A percentile compares a stretch with the other conserved stretches of the same genome.
Conservation (phyloP, 2,329 filamentous ascomycete species). For the Myriosclerotinia duriaeana region DNA sequence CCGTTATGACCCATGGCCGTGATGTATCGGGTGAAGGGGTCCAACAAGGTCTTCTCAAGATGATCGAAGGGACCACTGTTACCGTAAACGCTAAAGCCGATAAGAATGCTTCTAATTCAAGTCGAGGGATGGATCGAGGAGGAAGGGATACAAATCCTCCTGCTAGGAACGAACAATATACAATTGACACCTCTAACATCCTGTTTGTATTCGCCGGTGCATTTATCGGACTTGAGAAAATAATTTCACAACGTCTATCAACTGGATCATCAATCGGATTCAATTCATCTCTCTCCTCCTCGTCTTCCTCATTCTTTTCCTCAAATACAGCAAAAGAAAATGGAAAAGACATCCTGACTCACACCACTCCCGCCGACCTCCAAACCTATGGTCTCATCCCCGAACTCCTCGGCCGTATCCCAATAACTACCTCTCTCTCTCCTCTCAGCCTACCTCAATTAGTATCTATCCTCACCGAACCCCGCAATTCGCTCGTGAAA, state of each 20-base stretch:
- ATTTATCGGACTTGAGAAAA: slow-evolving; percentile 88
- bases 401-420: slow-evolving; percentile 92
- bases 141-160: slow-evolving; percentile 27
- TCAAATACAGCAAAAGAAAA: slow-evolving; percentile 46
- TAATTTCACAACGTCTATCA: slow-evolving; percentile 81
- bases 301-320: slow-evolving; percentile 3
- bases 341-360: slow-evolving; percentile 40
- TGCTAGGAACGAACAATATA: slow-evolving; percentile 51
- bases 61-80: slow-evolving; percentile 92
- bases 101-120: slow-evolving; percentile 24
- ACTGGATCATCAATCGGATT: slow-evolving; percentile 85
- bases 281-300: slow-evolving; percentile 71
- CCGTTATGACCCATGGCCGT: slow-evolving; percentile 73
- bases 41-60: slow-evolving; percentile 91
- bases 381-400: slow-evolving; percentile 90
- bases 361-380: slow-evolving; percentile 72
- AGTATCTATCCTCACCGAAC: slow-evolving; percentile 87
- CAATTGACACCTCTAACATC: slow-evolving; percentile 92
- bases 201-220: slow-evolving; percentile 96
- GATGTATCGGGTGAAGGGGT: slow-evolving; percentile 96
- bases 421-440: slow-evolving; percentile 82
- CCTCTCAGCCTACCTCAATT: slow-evolving; percentile 68
- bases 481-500: slow-evolving; percentile 79
- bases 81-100: slow-evolving; percentile 87
- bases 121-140: slow-evolving; percentile 29